These are phyloP conservation scores for Fusarium pilosicola DNA, from an alignment of 2,329 filamentous ascomycete genomes.

Conservation along the genomic window DNA sequence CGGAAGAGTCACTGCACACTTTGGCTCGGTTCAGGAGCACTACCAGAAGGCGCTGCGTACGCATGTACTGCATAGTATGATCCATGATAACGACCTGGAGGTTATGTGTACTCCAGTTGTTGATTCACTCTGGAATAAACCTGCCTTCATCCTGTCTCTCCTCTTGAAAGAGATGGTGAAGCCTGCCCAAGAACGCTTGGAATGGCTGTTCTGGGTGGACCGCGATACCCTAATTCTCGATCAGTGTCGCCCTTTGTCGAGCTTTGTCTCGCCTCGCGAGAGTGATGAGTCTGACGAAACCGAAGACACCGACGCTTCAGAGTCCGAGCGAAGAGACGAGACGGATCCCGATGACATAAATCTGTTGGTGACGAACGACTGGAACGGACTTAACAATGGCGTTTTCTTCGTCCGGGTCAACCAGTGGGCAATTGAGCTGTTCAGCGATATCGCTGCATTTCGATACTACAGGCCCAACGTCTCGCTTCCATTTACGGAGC, in stretches of 20 bases:
- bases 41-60: not conserved
- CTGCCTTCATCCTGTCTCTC: not conserved
- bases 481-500: not conserved
- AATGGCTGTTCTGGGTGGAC: not conserved
- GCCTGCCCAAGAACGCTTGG: not conserved
- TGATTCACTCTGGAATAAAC: not conserved
- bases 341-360: not conserved
- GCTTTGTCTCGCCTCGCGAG: not conserved
- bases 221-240: not conserved
- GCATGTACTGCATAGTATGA: not conserved
- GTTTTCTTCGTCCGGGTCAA: not conserved
- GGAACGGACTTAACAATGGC: not conserved
- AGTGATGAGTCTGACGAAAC: not conserved
- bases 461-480: not conserved
- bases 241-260: not conserved
- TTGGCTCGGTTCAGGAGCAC: not conserved
- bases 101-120: not conserved
- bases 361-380: not conserved
- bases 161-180: not conserved
- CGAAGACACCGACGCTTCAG: not conserved
- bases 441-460: not conserved
- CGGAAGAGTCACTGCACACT: not conserved
- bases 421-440: not conserved
- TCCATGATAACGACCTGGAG: not conserved
- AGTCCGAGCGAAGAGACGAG: not conserved